Base-by-base conservation (phyloP, 2,329 filamentous ascomycete species). In the Aspergillus cejpii region DNA sequence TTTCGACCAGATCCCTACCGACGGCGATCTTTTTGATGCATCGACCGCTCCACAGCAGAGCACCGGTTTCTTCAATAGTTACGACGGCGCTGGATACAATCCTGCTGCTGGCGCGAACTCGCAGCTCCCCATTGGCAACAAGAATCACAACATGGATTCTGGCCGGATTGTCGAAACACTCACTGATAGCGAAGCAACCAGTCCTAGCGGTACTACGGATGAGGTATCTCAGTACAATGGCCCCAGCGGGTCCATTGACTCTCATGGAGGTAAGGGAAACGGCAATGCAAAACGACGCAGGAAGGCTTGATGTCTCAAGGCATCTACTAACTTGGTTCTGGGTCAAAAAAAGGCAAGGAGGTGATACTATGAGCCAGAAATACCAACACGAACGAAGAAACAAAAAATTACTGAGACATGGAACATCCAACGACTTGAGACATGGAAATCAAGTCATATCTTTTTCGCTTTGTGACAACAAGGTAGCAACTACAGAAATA, bases 141-240 rank as follows among this genome's bases (percentile, higher is more conserved):
- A 44, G 15, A 49, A 46, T 37, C 50, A 52, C 23, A 50, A 45
- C n/a, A 43, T 50, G n/a, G 61, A 64, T 20, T 50, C 62, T 2
- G 62, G 61, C 7, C 56, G 61, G 4, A 63, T 69, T 12, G 61
- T 71, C 20, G 70, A 73, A 50, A 66, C 68, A 11, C 57, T 72
- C 48, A 68, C 70, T 7, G 70, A 70, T 50, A 72, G 70, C 44
- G 69, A 71, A 50, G 51, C 62, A 8, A 67, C 69, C 1, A 72
- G 69, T 44, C 70, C 70, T 7, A 57, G 62, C 14, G 62, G 60
- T 20, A 60, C 61, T 3, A 51, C 59, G 10, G 67, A 66, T 33
- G 64, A 67, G 15, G 57, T 48, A 24, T 14, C 49, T 6, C 52
- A 53, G 15, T 54, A 55, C 37, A 38, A 39, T 34, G 44, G 41